Conservation (phyloP, 1,284 basidiomycete genomes). For the Tylopilus sp. region DNA sequence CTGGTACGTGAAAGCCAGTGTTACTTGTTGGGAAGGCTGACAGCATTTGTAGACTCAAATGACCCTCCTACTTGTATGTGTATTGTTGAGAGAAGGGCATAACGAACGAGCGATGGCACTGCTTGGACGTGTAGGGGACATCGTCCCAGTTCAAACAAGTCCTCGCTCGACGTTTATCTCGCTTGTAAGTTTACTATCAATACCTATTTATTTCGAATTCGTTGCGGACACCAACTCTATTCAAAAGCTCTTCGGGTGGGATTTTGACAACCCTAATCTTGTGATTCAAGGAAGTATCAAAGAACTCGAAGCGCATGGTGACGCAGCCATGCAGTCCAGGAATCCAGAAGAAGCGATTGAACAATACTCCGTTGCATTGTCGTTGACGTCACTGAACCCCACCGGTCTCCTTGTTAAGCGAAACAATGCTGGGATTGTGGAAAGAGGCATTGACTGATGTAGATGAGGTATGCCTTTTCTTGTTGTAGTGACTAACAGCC, state of each 20-base stretch:
- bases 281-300: neutral
- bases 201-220: neutral
- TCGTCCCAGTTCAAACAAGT: neutral
- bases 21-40: too few species aligned
- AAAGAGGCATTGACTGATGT: neutral
- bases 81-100: neutral
- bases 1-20: neutral
- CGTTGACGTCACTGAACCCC: neutral
- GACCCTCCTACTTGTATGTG: neutral
- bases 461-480: neutral
- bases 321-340: neutral
- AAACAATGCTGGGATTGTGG: neutral
- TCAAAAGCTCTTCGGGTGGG: slow-evolving; percentile 10
- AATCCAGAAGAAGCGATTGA: neutral
- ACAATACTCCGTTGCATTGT: slow-evolving; percentile 1
- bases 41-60: neutral
- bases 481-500: too few species aligned
- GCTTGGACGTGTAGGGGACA: neutral
- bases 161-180: neutral
- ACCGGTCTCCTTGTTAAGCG: slow-evolving; percentile 5
- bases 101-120: neutral
- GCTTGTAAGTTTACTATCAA: neutral
- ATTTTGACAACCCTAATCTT: neutral
- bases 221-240: neutral
- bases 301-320: neutral